Base-by-base conservation (phyloP, 2,329 filamentous ascomycete genomes). In the Calycina marina region DNA sequence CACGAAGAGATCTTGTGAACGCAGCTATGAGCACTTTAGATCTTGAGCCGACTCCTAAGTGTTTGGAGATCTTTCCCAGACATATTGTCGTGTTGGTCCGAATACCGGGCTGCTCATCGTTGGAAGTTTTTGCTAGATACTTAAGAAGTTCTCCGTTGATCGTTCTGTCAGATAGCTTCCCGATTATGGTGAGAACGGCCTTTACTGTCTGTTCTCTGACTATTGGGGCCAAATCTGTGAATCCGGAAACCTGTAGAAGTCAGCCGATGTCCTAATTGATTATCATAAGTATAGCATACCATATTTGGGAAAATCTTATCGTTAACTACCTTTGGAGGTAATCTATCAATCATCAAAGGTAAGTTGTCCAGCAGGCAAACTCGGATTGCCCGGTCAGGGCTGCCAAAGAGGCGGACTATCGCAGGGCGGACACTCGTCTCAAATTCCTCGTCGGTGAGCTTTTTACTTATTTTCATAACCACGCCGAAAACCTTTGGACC, bases 61-160 rank as follows among this genome's bases (percentile, higher is more conserved):
- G 80, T 46, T 84, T 86, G 10, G 90, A 86, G 45, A 98, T 94
- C 51, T 94, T 96, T 14, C 90, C 90, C 1, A 98, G 60, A 52
- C 88, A 96, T 35, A 98, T 98, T 2, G 90, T 98, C 0, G 90
- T 98, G 53, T 98, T 98, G 6, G 90, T 98, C 40, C 90, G 73
- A 43, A 98, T 98, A 1, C 90, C 90, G 1, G 90, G 85, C 50
- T 98, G 88, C 47, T 96, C 90, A 41, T 98, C 90, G 47, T 96
- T 98, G 28, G 90, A 85, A 2, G 88, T 94, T 55, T 93, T 94
- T 26, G 90, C 90, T 16, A 98, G 67, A 50, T 93, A 79, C 46
- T 80, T 81, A 14, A 98, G 62, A 8, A 98, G 65, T 46, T 98
- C 90, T 33, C 90, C 88, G 45, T 98, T 98, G 45, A 96, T 77